Evolutionary conservation across 441 rosid genomes (phyloP).

Genomic region (Arabidopsis hybrid): DNA sequence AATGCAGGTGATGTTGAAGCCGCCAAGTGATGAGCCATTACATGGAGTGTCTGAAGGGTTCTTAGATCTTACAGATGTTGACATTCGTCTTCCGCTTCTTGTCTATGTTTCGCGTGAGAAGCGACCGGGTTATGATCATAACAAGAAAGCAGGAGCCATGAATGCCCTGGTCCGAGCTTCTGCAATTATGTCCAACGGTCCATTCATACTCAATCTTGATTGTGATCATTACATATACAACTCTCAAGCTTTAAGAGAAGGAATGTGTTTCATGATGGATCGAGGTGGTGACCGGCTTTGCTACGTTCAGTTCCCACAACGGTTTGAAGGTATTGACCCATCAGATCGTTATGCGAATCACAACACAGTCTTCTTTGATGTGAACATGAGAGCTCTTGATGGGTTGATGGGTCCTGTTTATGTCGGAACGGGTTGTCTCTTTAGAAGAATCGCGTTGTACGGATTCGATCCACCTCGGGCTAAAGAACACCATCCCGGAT

Average conservation of each 20-base stretch:
- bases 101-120: slow-evolving; percentile 95
- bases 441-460: slow-evolving; percentile 83
- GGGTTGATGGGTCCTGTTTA: slow-evolving; percentile 95
- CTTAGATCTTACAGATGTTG: slow-evolving; percentile 74
- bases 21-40: slow-evolving; percentile 82
- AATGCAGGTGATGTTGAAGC: slow-evolving; percentile 86
- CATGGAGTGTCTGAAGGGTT: slow-evolving; percentile 67
- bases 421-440: slow-evolving; percentile 93
- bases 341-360: slow-evolving; percentile 94
- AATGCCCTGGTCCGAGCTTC: slow-evolving; percentile 94
- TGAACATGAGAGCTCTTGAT: slow-evolving; percentile 95
- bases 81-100: slow-evolving; percentile 81
- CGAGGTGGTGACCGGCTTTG: slow-evolving; percentile 90
- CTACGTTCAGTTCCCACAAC: slow-evolving; percentile 93
- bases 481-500: slow-evolving; percentile 78
- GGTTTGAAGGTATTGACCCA: slow-evolving; percentile 95
- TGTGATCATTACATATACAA: slow-evolving; percentile 94
- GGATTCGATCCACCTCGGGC: slow-evolving; percentile 92
- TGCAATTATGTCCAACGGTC: slow-evolving; percentile 94
- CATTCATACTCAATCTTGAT: slow-evolving; percentile 90
- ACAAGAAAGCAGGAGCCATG: slow-evolving; percentile 98
- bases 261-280: slow-evolving; percentile 99
- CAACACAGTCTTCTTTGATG: slow-evolving; percentile 94
- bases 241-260: slow-evolving; percentile 87
- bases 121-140: slow-evolving; percentile 92